Percentiles rank a stretch among this genome's conserved stretches.
These are phyloP conservation scores for Ceratobasidium papillatum DNA, from an alignment of 1,284 basidiomycete species.

Conservation along the genomic window DNA sequence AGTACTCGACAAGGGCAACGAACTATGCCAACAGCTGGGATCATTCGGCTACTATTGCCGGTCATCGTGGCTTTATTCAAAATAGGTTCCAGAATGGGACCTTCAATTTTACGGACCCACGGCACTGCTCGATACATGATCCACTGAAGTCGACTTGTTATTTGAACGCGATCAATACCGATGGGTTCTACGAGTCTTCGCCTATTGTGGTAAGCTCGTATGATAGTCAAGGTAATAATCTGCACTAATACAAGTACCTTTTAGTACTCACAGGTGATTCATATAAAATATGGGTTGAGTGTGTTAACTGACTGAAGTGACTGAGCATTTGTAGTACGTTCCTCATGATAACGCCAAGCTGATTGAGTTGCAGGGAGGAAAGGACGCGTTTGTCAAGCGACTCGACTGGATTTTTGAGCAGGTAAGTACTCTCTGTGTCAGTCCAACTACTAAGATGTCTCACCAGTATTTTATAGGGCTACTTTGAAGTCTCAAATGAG, in stretches of 20 bases:
- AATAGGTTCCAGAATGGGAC: conserved; percentile 67
- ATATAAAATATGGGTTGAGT: neutral
- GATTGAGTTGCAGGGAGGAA: conserved; percentile 37
- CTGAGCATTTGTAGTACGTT: conserved; percentile 57
- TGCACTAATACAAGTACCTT: too few relatives aligned
- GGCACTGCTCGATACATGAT: conserved; percentile 71
- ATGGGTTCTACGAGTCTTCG: conserved; percentile 72
- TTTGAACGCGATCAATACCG: conserved; percentile 63
- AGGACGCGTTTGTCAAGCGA: conserved; percentile 25
- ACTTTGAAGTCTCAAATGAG: conserved; percentile 38
- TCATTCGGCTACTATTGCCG: conserved; percentile 61
- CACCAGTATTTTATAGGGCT: conserved; percentile 7
- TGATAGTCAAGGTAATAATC: neutral
- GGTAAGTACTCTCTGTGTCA: neutral
- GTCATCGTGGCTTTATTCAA: conserved; percentile 54
- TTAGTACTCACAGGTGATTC: conserved; percentile 60
- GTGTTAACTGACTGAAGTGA: neutral
- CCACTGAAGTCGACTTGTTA: conserved; percentile 66
- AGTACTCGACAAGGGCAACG: conserved; percentile 64
- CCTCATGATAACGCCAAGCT: conserved; percentile 59
- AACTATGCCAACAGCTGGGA: conserved; percentile 72
- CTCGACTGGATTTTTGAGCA: conserved; percentile 36
- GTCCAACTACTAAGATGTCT: neutral
- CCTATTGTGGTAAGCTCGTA: conserved; percentile 62
- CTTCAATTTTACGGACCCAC: conserved; percentile 70